phyloP scores from a whole-genome alignment of 306 rosid species.

The Erythrophleum fordii region DNA sequence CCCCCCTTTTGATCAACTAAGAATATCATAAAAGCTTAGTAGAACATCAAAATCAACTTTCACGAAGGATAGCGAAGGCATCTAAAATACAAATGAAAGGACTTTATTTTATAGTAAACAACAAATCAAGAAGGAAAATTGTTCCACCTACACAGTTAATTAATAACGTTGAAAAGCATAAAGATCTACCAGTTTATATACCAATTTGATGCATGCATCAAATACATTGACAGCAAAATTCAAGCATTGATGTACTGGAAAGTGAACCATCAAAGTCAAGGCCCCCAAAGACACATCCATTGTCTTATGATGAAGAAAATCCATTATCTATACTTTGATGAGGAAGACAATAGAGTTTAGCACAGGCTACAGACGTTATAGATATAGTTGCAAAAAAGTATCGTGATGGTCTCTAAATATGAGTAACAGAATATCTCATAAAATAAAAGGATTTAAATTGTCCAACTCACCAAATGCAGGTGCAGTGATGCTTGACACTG shows the following conservation, averaged over 20 bases:
- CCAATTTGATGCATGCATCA: neutral
- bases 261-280: neutral
- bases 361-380: constrained; percentile 12
- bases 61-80: neutral
- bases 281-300: neutral
- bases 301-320: neutral
- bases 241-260: neutral
- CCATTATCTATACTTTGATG: neutral
- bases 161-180: neutral
- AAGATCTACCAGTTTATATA: neutral
- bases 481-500: constrained; percentile 43
- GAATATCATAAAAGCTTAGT: neutral
- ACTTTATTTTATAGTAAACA: neutral
- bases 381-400: neutral
- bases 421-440: neutral
- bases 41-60: neutral
- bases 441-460: constrained; percentile 2
- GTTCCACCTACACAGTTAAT: neutral
- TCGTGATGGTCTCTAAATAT: neutral
- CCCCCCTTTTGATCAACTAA: neutral
- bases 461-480: constrained; percentile 59
- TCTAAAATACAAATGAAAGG: constrained; percentile 4
- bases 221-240: neutral
- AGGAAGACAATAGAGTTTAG: neutral
- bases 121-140: neutral